phyloP scores from a whole-genome alignment of 140 eudicot species.

The Anethum foeniculum region DNA sequence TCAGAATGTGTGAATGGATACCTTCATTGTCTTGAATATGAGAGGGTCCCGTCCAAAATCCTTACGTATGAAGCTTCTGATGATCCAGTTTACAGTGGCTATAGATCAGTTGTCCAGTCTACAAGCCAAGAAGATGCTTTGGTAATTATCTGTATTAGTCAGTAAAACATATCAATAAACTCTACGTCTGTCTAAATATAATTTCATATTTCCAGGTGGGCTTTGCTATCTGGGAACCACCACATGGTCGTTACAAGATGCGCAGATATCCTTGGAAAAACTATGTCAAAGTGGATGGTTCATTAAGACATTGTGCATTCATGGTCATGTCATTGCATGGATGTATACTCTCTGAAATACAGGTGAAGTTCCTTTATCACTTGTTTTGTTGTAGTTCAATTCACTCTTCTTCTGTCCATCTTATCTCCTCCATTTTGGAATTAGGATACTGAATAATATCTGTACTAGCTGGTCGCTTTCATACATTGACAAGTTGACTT shows the following conservation, averaged over 20 bases:
- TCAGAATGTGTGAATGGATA: constrained; percentile 69
- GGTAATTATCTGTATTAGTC: constrained; percentile 30
- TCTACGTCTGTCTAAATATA: not conserved
- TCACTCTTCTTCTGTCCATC: not conserved
- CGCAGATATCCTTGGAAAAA: constrained; percentile 70
- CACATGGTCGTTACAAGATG: constrained; percentile 67
- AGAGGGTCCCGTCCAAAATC: constrained; percentile 58
- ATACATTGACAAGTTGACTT: not conserved
- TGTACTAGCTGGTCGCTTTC: not conserved
- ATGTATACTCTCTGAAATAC: constrained; percentile 76
- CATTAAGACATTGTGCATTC: constrained; percentile 72
- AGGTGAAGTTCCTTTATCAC: constrained; percentile 34
- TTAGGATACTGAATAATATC: not conserved
- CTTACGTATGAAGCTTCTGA: constrained; percentile 53
- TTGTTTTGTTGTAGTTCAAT: not conserved
- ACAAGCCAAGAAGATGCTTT: constrained; percentile 61
- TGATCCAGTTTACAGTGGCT: constrained; percentile 59
- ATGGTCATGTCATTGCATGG: constrained; percentile 90
- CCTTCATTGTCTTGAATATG: constrained; percentile 55
- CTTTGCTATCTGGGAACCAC: constrained; percentile 84
- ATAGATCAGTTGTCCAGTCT: constrained; percentile 72
- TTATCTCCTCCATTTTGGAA: not conserved
- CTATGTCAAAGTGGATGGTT: constrained; percentile 61
- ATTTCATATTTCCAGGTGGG: constrained; percentile 39
- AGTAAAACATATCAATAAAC: not conserved